phyloP scores from a whole-genome alignment of 257 asterid genomes.

The Nicotiana otophora region DNA sequence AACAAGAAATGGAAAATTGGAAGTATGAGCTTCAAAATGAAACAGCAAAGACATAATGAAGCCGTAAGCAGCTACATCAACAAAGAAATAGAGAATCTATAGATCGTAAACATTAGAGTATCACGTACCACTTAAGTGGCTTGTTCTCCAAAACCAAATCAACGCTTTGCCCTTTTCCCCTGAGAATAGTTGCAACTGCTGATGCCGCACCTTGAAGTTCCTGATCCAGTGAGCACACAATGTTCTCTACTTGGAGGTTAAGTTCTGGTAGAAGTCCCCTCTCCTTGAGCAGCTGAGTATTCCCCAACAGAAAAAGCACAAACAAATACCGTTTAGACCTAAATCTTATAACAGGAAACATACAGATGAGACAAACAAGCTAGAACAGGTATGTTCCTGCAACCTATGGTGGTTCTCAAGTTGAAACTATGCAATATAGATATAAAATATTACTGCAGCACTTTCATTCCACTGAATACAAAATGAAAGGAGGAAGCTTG shows the following conservation, averaged over 20 bases:
- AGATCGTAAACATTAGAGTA: not conserved
- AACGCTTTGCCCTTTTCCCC: conserved; percentile 78
- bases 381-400: not conserved
- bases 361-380: not conserved
- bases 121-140: conserved; percentile 78
- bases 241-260: conserved; percentile 55
- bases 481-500: not conserved
- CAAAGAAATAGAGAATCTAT: not conserved
- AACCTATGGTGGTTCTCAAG: not conserved
- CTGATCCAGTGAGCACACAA: conserved; percentile 78
- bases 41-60: not conserved
- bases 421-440: not conserved
- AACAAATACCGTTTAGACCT: not conserved
- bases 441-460: not conserved
- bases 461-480: not conserved
- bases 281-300: conserved; percentile 79
- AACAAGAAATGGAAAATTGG: not conserved
- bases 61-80: not conserved
- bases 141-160: conserved; percentile 89
- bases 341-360: not conserved
- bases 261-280: conserved; percentile 79
- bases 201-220: conserved; percentile 78
- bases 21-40: not conserved
- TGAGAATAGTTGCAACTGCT: conserved; percentile 64
- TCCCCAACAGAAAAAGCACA: not conserved